phyloP scores from a whole-genome alignment of 2,329 filamentous ascomycete species.

The Penicillium sp. region DNA sequence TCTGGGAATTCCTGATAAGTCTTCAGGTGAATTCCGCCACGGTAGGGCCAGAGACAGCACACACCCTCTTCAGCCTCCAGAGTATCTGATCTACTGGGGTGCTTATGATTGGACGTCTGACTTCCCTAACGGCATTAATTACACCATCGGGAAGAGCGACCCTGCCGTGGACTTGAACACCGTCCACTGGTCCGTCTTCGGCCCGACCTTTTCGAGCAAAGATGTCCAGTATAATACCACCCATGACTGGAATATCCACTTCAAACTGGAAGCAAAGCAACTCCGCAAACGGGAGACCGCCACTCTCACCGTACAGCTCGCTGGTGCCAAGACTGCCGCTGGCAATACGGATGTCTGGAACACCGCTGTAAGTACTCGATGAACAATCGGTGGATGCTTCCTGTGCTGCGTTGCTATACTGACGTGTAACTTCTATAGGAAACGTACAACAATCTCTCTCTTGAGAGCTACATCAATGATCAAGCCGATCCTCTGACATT shows the following conservation, averaged over 20 bases:
- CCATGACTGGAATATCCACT: conserved; percentile 63
- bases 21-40: conserved; percentile 61
- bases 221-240: conserved; percentile 43
- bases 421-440: conserved; percentile 32
- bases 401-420: background rate
- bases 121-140: conserved; percentile 61
- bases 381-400: background rate
- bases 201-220: conserved; percentile 42
- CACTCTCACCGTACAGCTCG: conserved; percentile 64
- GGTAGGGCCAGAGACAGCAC: conserved; percentile 54
- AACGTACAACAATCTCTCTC: conserved; percentile 55
- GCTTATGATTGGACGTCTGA: conserved; percentile 61
- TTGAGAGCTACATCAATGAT: conserved; percentile 53
- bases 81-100: conserved; percentile 64
- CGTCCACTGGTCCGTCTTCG: conserved; percentile 67
- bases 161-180: conserved; percentile 60
- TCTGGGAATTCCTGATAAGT: conserved; percentile 64
- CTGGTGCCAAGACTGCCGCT: conserved; percentile 62
- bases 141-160: conserved; percentile 57
- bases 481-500: conserved; percentile 32
- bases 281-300: conserved; percentile 49
- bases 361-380: background rate
- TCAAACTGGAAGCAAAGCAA: conserved; percentile 49
- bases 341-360: conserved; percentile 64
- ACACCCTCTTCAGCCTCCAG: conserved; percentile 55